These are phyloP conservation scores for Bauhinia variegata DNA, from an alignment of 306 rosid genomes.

Conservation along the genomic window DNA sequence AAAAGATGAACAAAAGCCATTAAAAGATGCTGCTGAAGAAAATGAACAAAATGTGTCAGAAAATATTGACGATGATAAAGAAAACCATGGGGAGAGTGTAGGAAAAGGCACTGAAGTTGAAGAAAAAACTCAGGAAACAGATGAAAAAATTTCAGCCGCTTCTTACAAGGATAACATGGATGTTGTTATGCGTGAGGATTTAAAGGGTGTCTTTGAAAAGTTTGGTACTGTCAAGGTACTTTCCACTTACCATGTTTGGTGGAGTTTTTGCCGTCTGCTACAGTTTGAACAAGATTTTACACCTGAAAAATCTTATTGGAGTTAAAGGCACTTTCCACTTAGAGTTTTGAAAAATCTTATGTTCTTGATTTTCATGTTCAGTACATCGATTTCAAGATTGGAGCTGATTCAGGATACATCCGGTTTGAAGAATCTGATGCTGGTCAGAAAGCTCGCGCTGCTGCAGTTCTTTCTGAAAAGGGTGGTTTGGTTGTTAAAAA, in stretches of 20 bases:
- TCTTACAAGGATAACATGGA: constrained; percentile 65
- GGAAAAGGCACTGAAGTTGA: constrained; percentile 48
- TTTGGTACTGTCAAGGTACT: constrained; percentile 83
- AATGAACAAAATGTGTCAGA: constrained; percentile 34
- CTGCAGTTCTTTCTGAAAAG: constrained; percentile 73
- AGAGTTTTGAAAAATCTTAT: too few species aligned
- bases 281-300: background rate
- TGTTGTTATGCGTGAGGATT: constrained; percentile 86
- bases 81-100: constrained; percentile 42
- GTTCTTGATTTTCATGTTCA: constrained; percentile 33
- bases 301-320: too few species aligned
- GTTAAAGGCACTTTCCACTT: too few species aligned
- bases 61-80: constrained; percentile 36
- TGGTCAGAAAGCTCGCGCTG: constrained; percentile 88
- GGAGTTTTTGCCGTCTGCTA: background rate
- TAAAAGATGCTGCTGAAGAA: constrained; percentile 29
- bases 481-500: constrained; percentile 81
- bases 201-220: constrained; percentile 66
- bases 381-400: constrained; percentile 86
- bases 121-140: constrained; percentile 49
- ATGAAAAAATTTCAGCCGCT: constrained; percentile 49
- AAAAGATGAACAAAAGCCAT: constrained; percentile 39
- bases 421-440: constrained; percentile 83
- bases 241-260: constrained; percentile 7
- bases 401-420: constrained; percentile 77